A percentile compares a stretch with the other conserved stretches of the same genome.
These are phyloP conservation scores for Actinomortierella ambigua DNA, from an alignment of 371 early-diverging fungal genomes.

Conservation along the genomic window DNA sequence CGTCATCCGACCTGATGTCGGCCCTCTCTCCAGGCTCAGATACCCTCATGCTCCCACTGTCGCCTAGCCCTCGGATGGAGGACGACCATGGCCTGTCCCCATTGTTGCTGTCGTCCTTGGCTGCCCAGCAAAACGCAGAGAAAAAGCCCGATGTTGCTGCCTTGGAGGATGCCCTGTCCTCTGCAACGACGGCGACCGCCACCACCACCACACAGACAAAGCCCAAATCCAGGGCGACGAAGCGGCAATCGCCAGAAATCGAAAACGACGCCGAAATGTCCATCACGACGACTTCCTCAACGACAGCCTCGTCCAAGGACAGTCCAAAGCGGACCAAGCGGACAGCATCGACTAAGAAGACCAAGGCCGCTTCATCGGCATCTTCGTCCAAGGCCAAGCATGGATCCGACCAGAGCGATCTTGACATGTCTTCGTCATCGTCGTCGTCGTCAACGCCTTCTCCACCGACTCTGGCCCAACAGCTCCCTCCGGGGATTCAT, in stretches of 20 bases:
- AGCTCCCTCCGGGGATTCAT: conserved; percentile 12
- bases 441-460: conserved; percentile 36
- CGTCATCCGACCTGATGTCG: conserved; percentile 40
- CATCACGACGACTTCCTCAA: conserved; percentile 5
- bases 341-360: conserved; percentile 18
- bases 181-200: conserved; percentile 15
- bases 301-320: neutral
- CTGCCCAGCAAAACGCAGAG: neutral
- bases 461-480: conserved; percentile 28
- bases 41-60: conserved; percentile 40
- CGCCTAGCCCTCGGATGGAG: conserved; percentile 22
- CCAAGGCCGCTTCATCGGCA: conserved; percentile 23
- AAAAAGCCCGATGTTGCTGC: no score
- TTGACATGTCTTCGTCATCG: conserved; percentile 32
- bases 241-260: conserved; percentile 40
- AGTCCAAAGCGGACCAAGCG: conserved; percentile 5
- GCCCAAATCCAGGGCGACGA: conserved; percentile 18
- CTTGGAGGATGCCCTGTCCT: no score
- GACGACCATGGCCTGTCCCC: conserved; percentile 36
- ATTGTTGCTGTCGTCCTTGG: conserved; percentile 15
- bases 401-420: conserved; percentile 43
- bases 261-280: conserved; percentile 22
- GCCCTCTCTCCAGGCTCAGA: conserved; percentile 38
- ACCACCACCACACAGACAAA: neutral
- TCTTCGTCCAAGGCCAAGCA: conserved; percentile 19